Percentiles rank a stretch among this genome's conserved stretches.
These are phyloP conservation scores for Plantago rigida DNA, from an alignment of 305 asterid genomes.

Conservation along the genomic window DNA sequence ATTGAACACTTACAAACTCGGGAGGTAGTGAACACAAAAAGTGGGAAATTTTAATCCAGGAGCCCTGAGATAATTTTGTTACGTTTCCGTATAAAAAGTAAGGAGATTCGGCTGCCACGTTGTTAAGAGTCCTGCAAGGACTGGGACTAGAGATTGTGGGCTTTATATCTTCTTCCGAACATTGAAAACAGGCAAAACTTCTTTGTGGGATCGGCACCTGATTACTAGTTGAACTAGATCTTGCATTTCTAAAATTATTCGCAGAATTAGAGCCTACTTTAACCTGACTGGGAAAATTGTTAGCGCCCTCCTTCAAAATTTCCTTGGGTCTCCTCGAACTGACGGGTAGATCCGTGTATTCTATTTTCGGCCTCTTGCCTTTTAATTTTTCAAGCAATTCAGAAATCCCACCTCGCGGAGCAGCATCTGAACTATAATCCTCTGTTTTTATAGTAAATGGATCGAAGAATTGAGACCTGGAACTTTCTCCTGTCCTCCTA, in stretches of 20 bases:
- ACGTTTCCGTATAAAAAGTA: slow-evolving; percentile 66
- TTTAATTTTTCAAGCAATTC: slow-evolving; percentile 44
- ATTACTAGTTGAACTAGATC: slow-evolving; percentile 26
- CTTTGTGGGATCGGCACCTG: slow-evolving; percentile 28
- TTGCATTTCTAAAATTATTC: slow-evolving; percentile 30
- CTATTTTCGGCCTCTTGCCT: slow-evolving; percentile 62
- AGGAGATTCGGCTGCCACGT: slow-evolving; percentile 56
- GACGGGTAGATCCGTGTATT: slow-evolving; percentile 29
- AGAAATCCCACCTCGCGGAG: slow-evolving; percentile 30
- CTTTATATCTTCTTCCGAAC: slow-evolving; percentile 32
- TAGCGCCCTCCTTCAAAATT: slow-evolving; percentile 39
- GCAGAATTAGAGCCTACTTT: slow-evolving; percentile 26
- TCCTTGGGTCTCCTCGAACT: slow-evolving; percentile 48
- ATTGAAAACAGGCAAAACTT: slow-evolving; percentile 25
- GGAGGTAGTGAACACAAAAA: slow-evolving; percentile 61
- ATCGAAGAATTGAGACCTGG: slow-evolving; percentile 19
- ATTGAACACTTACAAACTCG: slow-evolving; percentile 46
- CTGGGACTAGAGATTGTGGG: slow-evolving; percentile 34
- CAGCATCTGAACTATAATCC: slow-evolving; percentile 31
- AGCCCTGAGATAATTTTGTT: slow-evolving; percentile 36
- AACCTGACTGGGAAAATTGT: slow-evolving; percentile 27
- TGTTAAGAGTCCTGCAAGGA: slow-evolving; percentile 39
- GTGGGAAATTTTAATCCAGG: slow-evolving; percentile 75
- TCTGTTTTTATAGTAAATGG: slow-evolving; percentile 43
- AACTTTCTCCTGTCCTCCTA: slow-evolving; percentile 29